Evolutionary conservation across 208 protist genomes (phyloP).

Genomic region (Leptomonas pyrrhocoris): DNA sequence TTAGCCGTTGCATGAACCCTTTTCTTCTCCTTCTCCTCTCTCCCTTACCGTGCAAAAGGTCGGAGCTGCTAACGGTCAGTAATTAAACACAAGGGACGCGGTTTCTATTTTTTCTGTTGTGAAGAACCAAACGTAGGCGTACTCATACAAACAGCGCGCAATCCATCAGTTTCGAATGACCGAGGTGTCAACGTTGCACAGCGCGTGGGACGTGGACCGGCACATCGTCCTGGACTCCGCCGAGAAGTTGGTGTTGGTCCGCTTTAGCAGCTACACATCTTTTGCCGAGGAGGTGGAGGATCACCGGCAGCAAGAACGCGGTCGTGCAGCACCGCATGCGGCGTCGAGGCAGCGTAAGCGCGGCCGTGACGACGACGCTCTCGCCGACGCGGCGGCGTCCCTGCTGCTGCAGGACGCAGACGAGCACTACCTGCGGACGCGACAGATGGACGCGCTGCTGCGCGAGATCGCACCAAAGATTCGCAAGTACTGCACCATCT

Average conservation of each 20-base stretch:
- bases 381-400: constrained; percentile 1
- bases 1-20: too few species aligned
- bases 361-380: constrained; percentile 10
- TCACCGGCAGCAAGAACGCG: not conserved
- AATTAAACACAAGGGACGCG: not conserved
- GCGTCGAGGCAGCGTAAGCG: constrained; percentile 16
- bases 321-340: not conserved
- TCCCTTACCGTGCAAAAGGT: too few species aligned
- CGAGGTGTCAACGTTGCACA: constrained; percentile 53
- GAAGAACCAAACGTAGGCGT: too few species aligned
- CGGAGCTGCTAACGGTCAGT: too few species aligned
- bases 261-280: constrained; percentile 74
- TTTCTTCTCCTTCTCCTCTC: not conserved
- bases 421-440: constrained; percentile 68
- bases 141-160: too few species aligned
- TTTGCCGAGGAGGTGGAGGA: constrained; percentile 11
- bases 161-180: constrained; percentile 38
- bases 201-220: constrained; percentile 88
- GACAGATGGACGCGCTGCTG: constrained; percentile 78
- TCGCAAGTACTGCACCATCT: constrained; percentile 83
- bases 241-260: constrained; percentile 79
- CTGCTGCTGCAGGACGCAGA: constrained; percentile 20
- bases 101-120: not conserved
- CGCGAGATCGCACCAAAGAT: constrained; percentile 72
- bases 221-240: constrained; percentile 82